A percentile compares a stretch with the other conserved stretches of the same genome.
Conservation (phyloP, 2,329 filamentous ascomycete species). For the Trichophyton simii region DNA sequence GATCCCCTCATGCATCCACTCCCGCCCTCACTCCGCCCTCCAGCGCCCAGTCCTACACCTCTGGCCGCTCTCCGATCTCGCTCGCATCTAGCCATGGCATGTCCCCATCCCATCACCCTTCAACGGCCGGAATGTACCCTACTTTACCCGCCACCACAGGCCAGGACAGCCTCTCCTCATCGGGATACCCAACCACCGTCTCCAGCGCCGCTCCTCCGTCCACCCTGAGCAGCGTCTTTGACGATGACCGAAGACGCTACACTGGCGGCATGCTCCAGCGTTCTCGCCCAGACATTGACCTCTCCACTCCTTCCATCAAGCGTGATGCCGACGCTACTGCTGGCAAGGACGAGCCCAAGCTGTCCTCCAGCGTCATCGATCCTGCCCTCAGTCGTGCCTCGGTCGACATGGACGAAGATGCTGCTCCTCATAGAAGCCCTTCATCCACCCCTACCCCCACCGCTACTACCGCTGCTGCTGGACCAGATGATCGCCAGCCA, state of each 20-base stretch:
- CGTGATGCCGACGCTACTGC: background rate
- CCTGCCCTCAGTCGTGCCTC: constrained; percentile 25
- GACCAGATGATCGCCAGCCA: background rate
- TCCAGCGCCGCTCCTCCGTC: constrained; percentile 49
- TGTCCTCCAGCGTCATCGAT: constrained; percentile 32
- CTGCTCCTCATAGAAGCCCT: constrained; percentile 14
- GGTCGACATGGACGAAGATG: background rate
- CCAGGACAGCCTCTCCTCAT: constrained; percentile 41
- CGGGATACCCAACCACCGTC: constrained; percentile 38
- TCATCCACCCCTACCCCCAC: background rate
- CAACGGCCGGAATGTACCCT: constrained; percentile 48
- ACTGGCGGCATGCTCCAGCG: constrained; percentile 49
- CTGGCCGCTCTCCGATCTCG: constrained; percentile 48
- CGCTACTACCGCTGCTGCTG: constrained; percentile 1
- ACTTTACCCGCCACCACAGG: constrained; percentile 46
- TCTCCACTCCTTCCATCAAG: constrained; percentile 16
- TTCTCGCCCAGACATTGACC: constrained; percentile 31
- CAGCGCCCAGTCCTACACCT: constrained; percentile 50
- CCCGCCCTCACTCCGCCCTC: constrained; percentile 51
- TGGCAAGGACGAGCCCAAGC: constrained; percentile 12
- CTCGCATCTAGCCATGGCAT: constrained; percentile 40
- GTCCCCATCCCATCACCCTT: constrained; percentile 34
- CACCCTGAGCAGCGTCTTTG: constrained; percentile 47
- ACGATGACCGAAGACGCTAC: constrained; percentile 49
- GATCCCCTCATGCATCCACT: constrained; percentile 41